Conservation (phyloP, 2,329 filamentous ascomycete species). For the Arthroderma sp. region DNA sequence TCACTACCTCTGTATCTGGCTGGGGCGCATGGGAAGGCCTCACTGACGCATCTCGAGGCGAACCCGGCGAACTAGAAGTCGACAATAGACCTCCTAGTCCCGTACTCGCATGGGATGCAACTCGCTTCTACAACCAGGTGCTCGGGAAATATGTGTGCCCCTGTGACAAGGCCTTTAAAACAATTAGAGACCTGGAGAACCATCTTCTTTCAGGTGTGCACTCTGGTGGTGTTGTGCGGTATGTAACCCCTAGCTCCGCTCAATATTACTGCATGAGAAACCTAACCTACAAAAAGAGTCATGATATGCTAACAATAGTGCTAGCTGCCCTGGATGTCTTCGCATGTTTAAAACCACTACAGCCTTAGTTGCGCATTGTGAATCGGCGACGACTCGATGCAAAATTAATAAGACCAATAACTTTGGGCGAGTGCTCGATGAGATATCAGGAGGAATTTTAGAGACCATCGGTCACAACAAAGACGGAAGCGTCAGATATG, state of each 20-base stretch:
- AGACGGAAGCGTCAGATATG: slow-evolving; percentile 24
- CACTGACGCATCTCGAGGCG: not conserved
- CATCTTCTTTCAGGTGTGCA: slow-evolving; percentile 21
- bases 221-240: slow-evolving; percentile 12
- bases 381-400: slow-evolving; percentile 24
- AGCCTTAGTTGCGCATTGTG: slow-evolving; percentile 30
- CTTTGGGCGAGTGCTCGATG: slow-evolving; percentile 24
- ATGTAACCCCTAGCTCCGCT: slow-evolving; percentile 3
- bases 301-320: slow-evolving; percentile 1
- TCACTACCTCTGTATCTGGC: not conserved
- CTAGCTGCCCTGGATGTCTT: slow-evolving; percentile 27
- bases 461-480: slow-evolving; percentile 18
- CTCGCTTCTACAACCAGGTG: slow-evolving; percentile 20
- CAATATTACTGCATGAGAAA: not conserved
- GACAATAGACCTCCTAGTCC: not conserved
- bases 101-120: slow-evolving; percentile 15
- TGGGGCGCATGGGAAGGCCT: not conserved
- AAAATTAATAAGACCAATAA: slow-evolving; percentile 17
- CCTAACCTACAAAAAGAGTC: not conserved
- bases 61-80: not conserved
- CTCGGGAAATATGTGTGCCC: slow-evolving; percentile 22
- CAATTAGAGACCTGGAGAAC: slow-evolving; percentile 16
- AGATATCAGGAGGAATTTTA: slow-evolving; percentile 27
- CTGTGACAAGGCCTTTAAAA: slow-evolving; percentile 19
- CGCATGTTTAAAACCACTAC: slow-evolving; percentile 25